Evolutionary conservation across 2,329 filamentous ascomycete genomes (phyloP).

Genomic region (Dactylellina sp.): DNA sequence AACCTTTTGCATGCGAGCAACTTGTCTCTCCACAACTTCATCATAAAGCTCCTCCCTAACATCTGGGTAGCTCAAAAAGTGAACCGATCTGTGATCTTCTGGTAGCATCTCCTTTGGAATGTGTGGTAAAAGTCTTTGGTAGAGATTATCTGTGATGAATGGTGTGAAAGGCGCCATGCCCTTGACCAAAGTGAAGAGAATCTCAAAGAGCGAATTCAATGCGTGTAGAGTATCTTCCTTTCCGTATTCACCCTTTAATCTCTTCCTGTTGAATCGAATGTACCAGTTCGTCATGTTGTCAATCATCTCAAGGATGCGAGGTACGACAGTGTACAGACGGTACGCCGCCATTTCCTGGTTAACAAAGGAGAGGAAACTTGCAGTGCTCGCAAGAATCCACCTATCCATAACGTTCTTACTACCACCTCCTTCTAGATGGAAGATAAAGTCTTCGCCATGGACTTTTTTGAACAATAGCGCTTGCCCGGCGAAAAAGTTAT

Average conservation of each 20-base stretch:
- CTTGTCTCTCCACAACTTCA: slow-evolving; percentile 83
- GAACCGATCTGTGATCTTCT: slow-evolving; percentile 84
- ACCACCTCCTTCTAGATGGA: slow-evolving; percentile 79
- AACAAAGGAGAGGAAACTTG: slow-evolving; percentile 89
- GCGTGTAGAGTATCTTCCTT: slow-evolving; percentile 88
- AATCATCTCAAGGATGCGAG: slow-evolving; percentile 82
- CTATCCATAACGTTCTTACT: slow-evolving; percentile 94
- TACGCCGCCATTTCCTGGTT: slow-evolving; percentile 91
- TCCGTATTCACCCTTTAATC: slow-evolving; percentile 89
- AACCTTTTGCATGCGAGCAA: slow-evolving; percentile 92
- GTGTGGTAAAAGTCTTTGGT: slow-evolving; percentile 81
- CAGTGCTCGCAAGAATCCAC: slow-evolving; percentile 93
- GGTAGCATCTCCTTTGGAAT: slow-evolving; percentile 78
- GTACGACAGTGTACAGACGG: slow-evolving; percentile 90
- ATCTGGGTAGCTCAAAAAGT: slow-evolving; percentile 90
- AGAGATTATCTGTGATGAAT: slow-evolving; percentile 95
- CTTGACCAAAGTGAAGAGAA: slow-evolving; percentile 87
- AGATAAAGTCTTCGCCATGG: slow-evolving; percentile 79
- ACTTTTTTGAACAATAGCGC: slow-evolving; percentile 87
- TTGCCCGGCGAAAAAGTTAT: slow-evolving; percentile 95
- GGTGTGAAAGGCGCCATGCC: slow-evolving; percentile 94
- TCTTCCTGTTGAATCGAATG: slow-evolving; percentile 91
- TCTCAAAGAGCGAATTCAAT: slow-evolving; percentile 92
- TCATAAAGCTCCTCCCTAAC: slow-evolving; percentile 91
- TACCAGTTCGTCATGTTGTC: slow-evolving; percentile 99